These are phyloP conservation scores for Plasmopara halstedii DNA, from an alignment of 352 stramenopile genomes.

Conservation along the genomic window DNA sequence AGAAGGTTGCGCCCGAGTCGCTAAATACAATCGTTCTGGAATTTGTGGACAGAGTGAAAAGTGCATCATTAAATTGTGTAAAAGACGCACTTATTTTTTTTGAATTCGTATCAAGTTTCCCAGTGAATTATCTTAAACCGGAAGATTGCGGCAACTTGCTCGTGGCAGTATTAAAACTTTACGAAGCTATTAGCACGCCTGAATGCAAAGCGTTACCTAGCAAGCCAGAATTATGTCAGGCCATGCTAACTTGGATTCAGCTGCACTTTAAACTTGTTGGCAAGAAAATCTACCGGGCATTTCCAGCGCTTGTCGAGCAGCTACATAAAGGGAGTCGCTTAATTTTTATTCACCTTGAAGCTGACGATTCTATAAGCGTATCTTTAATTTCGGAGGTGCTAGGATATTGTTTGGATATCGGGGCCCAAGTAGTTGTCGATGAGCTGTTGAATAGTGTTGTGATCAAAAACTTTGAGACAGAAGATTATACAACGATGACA, in stretches of 20 bases:
- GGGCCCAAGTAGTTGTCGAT: conserved; percentile 22
- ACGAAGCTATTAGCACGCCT: conserved; percentile 8
- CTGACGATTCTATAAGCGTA: conserved; percentile 8
- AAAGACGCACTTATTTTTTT: conserved; percentile 17
- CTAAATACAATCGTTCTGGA: conserved; percentile 21
- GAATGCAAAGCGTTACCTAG: not conserved
- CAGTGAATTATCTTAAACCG: conserved; percentile 24
- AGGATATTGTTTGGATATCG: conserved; percentile 22
- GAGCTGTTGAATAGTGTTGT: conserved; percentile 24
- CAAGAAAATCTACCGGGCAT: conserved; percentile 8
- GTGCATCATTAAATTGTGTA: conserved; percentile 2
- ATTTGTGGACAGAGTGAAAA: conserved; percentile 15
- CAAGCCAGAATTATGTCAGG: conserved; percentile 10
- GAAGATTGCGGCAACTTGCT: conserved; percentile 21
- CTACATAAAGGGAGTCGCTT: conserved; percentile 12
- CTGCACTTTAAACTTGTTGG: conserved; percentile 18
- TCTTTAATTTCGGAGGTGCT: conserved; percentile 25
- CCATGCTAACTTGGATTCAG: conserved; percentile 23
- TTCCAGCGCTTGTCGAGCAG: conserved; percentile 5
- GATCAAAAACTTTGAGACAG: not conserved
- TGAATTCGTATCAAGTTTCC: conserved; percentile 27
- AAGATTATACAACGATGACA: not conserved
- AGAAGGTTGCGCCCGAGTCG: conserved; percentile 28
- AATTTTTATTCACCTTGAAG: conserved; percentile 17
- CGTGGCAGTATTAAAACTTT: conserved; percentile 14